These are phyloP conservation scores for Pleurotus platypus DNA, from an alignment of 768 basidiomycete species.

Conservation along the genomic window DNA sequence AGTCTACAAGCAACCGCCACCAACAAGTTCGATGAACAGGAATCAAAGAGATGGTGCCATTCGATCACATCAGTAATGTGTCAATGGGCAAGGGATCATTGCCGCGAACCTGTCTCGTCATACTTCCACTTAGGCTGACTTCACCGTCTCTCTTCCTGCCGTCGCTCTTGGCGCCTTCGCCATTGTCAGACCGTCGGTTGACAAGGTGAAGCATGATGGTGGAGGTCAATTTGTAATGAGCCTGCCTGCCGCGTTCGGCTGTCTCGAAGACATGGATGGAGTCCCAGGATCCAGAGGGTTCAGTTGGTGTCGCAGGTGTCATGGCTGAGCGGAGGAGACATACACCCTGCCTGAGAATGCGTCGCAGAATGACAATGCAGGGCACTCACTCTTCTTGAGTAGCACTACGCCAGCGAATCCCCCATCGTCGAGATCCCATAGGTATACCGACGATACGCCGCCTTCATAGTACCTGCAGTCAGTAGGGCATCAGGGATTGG, in stretches of 20 bases:
- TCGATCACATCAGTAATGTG: conserved; percentile 2
- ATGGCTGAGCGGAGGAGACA: conserved; percentile 41
- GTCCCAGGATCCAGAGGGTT: conserved; percentile 91
- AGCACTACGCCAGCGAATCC: conserved; percentile 96
- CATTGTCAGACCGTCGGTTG: conserved; percentile 41
- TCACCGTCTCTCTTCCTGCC: conserved; percentile 63
- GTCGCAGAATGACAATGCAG: not conserved
- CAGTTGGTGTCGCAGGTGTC: conserved; percentile 48
- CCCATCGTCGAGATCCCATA: conserved; percentile 97
- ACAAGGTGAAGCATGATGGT: conserved; percentile 94
- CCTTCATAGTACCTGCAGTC: conserved; percentile 87
- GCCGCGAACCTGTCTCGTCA: conserved; percentile 87
- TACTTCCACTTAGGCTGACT: conserved; percentile 87
- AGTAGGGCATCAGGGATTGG: not conserved
- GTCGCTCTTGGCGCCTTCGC: conserved; percentile 22
- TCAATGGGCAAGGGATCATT: not conserved
- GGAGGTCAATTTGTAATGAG: conserved; percentile 96
- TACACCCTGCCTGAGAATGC: not conserved
- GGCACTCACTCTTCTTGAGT: conserved; percentile 82
- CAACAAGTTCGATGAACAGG: conserved; percentile 7
- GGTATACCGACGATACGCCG: conserved; percentile 94
- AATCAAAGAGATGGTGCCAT: not conserved
- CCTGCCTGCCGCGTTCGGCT: conserved; percentile 85
- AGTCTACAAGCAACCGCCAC: conserved; percentile 41
- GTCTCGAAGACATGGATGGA: conserved; percentile 98